Conservation (phyloP, 1,284 basidiomycete species). For the Moniliophthora roreri region DNA sequence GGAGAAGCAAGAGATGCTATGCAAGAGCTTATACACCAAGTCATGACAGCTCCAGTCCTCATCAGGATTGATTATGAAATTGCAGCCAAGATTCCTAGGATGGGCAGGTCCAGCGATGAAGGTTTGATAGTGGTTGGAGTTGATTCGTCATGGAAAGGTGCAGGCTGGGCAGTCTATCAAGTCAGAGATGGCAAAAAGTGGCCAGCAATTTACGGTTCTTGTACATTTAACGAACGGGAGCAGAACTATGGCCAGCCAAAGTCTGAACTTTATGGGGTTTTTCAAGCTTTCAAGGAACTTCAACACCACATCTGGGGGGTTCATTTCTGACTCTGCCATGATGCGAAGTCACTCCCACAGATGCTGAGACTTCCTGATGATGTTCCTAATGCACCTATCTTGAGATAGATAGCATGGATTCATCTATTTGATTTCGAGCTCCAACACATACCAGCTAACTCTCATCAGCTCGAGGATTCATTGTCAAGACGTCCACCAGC, state of each 20-base stretch:
- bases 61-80: constrained; percentile 27
- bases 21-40: constrained; percentile 23
- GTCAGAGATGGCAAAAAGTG: constrained; percentile 17
- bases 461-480: constrained; percentile 27
- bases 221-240: constrained; percentile 31
- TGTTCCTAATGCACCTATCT: constrained; percentile 33
- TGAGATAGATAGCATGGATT: constrained; percentile 32
- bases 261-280: constrained; percentile 35
- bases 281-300: constrained; percentile 30
- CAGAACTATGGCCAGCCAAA: constrained; percentile 37
- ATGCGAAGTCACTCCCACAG: constrained; percentile 32
- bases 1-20: constrained; percentile 21
- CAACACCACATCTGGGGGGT: constrained; percentile 29
- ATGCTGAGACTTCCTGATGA: constrained; percentile 34
- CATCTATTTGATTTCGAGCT: constrained; percentile 31
- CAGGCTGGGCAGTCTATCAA: constrained; percentile 34
- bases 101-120: constrained; percentile 18
- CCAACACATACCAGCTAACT: constrained; percentile 28
- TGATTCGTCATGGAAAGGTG: constrained; percentile 30
- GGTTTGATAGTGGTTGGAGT: constrained; percentile 30
- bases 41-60: constrained; percentile 26
- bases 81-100: constrained; percentile 11
- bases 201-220: constrained; percentile 30
- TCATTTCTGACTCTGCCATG: constrained; percentile 31
- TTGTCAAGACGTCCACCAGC: constrained; percentile 22